phyloP scores from a whole-genome alignment of 2,329 filamentous ascomycete species.

The Cytospora mali region DNA sequence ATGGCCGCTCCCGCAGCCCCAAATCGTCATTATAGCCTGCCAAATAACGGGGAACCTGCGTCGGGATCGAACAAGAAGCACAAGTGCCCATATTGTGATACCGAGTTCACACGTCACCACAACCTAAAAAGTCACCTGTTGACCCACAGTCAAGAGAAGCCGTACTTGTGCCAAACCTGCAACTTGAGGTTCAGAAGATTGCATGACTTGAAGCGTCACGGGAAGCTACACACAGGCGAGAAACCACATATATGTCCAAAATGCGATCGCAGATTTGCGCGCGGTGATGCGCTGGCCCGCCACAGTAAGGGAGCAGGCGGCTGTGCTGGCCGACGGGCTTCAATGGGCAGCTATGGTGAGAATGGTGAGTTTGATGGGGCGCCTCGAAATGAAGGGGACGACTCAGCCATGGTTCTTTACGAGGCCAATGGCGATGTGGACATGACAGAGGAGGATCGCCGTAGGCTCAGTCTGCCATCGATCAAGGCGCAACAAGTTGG shows the following conservation, averaged over 20 bases:
- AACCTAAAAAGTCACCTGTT: constrained; percentile 97
- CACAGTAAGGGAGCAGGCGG: constrained; percentile 96
- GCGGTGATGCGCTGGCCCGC: constrained; percentile 89
- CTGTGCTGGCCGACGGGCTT: constrained; percentile 87
- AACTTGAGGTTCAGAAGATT: constrained; percentile 88
- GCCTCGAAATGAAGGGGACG: constrained; percentile 53
- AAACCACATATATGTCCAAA: constrained; percentile 93
- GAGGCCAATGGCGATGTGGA: constrained; percentile 63
- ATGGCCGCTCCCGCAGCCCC: constrained; percentile 49
- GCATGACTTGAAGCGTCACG: constrained; percentile 94
- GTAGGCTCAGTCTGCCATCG: constrained; percentile 71
- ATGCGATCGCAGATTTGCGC: constrained; percentile 91
- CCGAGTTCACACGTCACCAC: constrained; percentile 95
- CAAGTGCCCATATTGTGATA: constrained; percentile 94
- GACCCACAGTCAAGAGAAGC: constrained; percentile 98
- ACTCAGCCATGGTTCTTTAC: constrained; percentile 61
- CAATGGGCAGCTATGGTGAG: constrained; percentile 78
- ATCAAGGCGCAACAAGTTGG: constrained; percentile 73
- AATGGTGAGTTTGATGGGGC: constrained; percentile 71
- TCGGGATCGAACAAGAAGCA: constrained; percentile 84
- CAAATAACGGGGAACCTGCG: constrained; percentile 49
- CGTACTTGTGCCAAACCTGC: constrained; percentile 92
- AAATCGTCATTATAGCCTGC: constrained; percentile 58
- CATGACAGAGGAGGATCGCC: constrained; percentile 59
- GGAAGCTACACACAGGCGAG: constrained; percentile 95